Base-by-base conservation (phyloP, 345 rosid genomes). In the Lumnitzera littorea region DNA sequence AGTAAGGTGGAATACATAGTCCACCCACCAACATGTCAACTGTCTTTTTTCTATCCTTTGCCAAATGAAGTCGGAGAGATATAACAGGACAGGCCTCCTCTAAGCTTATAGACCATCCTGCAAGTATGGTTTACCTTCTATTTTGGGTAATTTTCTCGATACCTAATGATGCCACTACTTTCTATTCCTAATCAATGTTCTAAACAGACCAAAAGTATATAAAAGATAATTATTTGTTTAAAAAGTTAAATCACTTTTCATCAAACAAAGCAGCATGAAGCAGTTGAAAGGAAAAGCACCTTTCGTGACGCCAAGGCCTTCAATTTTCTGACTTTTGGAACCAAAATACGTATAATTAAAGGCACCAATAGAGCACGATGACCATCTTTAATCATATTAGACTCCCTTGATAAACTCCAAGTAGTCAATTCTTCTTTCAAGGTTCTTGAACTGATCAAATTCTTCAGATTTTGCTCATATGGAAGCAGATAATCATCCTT, bases 271-370 rank as follows among this genome's bases (percentile, higher is more conserved):
- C 25, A 12, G 48, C 64, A 55, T 12, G 53, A 24, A 67, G 24
- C 59, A 60, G 46, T 63, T 50, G 15, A 62, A 49, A 4, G 13
- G n/a, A 46, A 14, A 51, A 63, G 65, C 74, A 92, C 98, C 89
- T 89, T 92, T 60, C 96, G 83, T 56, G 98, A 82, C 60, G 91
- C 96, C 50, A 78, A 84, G 14, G 63, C 81, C 81, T 84, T 90
- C 71, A 85, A 70, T 62, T 83, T 94, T 73, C 96, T 84, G 63
- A 90, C 86, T 86, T 87, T 90, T 61, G 97, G 95, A 75, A 82
- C 75, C 72, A 90, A 77, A 68, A 90, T 72, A 43, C 80, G 84
- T 51, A 90, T 67, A 67, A 83, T 85, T 53, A 84, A 49, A 57
- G 96, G 88, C 55, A 80, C 71, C 59, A 94, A 65, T 76, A 65